Evolutionary conservation across 2,329 filamentous ascomycete species (phyloP).

Genomic region (Fusarium multiceps): DNA sequence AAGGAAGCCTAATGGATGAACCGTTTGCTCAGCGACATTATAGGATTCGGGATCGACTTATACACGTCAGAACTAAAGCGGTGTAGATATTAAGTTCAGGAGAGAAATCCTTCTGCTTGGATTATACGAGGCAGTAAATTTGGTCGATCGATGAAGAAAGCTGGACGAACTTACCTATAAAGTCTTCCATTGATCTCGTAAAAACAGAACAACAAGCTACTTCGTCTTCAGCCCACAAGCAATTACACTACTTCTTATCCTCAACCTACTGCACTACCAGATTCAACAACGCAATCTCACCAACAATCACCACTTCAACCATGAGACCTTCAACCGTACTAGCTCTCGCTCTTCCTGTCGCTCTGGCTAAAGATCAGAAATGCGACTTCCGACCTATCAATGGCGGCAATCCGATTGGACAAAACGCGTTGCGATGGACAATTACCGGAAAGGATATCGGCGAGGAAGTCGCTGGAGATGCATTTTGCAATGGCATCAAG

Average conservation of each 20-base stretch:
- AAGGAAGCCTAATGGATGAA: no score
- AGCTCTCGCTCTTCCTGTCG: neutral
- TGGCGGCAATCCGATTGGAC: neutral
- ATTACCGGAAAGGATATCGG: neutral
- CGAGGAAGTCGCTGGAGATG: neutral
- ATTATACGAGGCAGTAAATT: neutral
- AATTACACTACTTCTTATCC: neutral
- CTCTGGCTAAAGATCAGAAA: neutral
- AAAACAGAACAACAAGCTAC: neutral
- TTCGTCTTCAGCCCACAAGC: neutral
- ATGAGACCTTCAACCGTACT: neutral
- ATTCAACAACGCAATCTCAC: neutral
- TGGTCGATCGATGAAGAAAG: neutral
- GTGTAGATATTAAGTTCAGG: no score
- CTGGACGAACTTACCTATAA: neutral
- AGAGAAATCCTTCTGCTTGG: neutral
- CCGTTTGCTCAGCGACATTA: no score
- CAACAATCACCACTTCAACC: neutral
- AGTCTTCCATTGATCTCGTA: neutral
- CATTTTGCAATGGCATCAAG: slow-evolving; percentile 1
- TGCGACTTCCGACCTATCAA: neutral
- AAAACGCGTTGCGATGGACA: neutral
- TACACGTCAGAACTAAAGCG: neutral
- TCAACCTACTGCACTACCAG: neutral
- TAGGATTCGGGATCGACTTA: no score